These are phyloP conservation scores for Solanum pinnatisectum DNA, from an alignment of 257 asterid species.

Conservation along the genomic window DNA sequence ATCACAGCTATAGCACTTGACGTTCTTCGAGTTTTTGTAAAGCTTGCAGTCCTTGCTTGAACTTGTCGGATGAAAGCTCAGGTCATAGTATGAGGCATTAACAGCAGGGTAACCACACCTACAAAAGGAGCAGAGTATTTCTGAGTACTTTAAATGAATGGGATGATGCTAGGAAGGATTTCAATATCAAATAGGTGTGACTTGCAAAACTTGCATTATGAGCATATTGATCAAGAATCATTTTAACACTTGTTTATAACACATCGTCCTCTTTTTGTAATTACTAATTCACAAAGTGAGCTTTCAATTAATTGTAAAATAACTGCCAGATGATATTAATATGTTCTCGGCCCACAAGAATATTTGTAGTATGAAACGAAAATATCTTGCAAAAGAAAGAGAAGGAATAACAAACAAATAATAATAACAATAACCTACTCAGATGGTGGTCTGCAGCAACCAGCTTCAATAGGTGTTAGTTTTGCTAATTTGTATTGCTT, in stretches of 20 bases:
- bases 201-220: not conserved
- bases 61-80: slow-evolving; percentile 71
- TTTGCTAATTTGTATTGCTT: slow-evolving; percentile 54
- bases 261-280: not conserved
- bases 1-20: slow-evolving; percentile 82
- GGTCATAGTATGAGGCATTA: slow-evolving; percentile 72
- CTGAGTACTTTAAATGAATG: not conserved
- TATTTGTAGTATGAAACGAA: not conserved
- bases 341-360: too few relatives aligned
- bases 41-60: slow-evolving; percentile 70
- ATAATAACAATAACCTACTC: slow-evolving; percentile 36
- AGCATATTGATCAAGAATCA: not conserved
- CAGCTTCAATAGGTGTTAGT: slow-evolving; percentile 85
- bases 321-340: not conserved
- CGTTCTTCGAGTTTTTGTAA: slow-evolving; percentile 58
- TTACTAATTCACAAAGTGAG: not conserved
- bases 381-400: not conserved
- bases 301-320: not conserved
- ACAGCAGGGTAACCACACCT: slow-evolving; percentile 91
- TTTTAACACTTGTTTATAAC: not conserved
- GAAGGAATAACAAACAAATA: not conserved
- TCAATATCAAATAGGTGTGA: not conserved
- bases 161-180: not conserved
- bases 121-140: not conserved
- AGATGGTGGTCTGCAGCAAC: slow-evolving; percentile 91